A percentile compares a stretch with the other conserved stretches of the same genome.
These are phyloP conservation scores for Lepidium didymum DNA, from an alignment of 345 rosid species.

Conservation along the genomic window DNA sequence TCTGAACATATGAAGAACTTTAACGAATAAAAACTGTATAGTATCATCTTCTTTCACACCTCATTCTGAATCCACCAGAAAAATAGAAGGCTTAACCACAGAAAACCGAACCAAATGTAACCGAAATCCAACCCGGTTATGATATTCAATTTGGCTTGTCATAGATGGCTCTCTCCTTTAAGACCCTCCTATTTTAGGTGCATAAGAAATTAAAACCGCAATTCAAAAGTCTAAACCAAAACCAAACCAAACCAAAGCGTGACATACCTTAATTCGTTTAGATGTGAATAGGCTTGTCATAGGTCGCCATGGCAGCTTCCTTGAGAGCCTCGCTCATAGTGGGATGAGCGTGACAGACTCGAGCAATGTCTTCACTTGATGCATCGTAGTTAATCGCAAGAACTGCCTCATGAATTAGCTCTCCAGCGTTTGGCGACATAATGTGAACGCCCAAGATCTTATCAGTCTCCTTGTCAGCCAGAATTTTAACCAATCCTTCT, in stretches of 20 bases:
- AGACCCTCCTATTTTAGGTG: neutral
- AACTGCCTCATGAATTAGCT: slow-evolving; percentile 82
- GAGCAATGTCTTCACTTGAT: slow-evolving; percentile 73
- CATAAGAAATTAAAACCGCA: neutral
- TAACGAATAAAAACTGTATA: slow-evolving; percentile 11
- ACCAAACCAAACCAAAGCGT: neutral
- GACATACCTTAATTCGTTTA: slow-evolving; percentile 23
- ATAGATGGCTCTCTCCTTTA: slow-evolving; percentile 13
- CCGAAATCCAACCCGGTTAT: slow-evolving; percentile 13
- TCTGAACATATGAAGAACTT: slow-evolving; percentile 13
- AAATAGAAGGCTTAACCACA: slow-evolving; percentile 19
- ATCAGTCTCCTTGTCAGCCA: slow-evolving; percentile 83
- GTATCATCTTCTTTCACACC: neutral
- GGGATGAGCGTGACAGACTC: slow-evolving; percentile 83
- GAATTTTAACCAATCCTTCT: slow-evolving; percentile 70
- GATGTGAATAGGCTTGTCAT: slow-evolving; percentile 85
- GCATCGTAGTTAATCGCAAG: slow-evolving; percentile 73
- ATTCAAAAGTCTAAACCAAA: neutral
- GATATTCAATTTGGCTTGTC: slow-evolving; percentile 5
- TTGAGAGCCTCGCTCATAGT: slow-evolving; percentile 87
- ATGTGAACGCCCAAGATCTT: slow-evolving; percentile 89
- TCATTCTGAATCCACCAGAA: slow-evolving; percentile 10
- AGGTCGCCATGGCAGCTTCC: slow-evolving; percentile 91
- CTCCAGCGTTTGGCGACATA: slow-evolving; percentile 81
- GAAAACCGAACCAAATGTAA: neutral